Evolutionary conservation across 78 protist species (phyloP), one percentile per base, ranked within the genome.

Genomic region (Dictyostelium citrinum): DNA sequence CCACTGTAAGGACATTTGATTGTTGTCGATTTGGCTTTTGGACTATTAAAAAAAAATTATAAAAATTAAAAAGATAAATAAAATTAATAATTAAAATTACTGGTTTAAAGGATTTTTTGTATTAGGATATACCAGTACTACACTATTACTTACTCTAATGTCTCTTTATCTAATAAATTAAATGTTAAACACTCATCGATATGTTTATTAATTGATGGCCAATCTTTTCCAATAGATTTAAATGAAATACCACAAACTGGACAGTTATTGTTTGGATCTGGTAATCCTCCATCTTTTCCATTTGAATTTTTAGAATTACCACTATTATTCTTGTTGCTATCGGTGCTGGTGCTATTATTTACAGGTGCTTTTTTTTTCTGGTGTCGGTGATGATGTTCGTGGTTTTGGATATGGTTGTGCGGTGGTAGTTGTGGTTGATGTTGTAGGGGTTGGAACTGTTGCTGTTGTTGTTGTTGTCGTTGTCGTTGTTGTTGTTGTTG

Each of bases 161-260:
- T 70, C 39, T 88, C 93, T 45, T 76, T 88, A 68, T 88, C 93
- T 29, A 88, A 78, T 46, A 88, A 58, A 68, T 83, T 88, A 20
- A 78, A 33, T 3, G 93, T 88, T 67, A 88, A 78, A 78, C 93
- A 88, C 45, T 88, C 93, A 67, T 88, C 93, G 31, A 88, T 88
- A 78, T 88, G 93, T 39, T 64, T 46, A 88, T 88, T 88, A 24
- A 88, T 83, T 58, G 85, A 37, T 14, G 46, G 29, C 85, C 76
- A 78, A 67, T 88, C 93, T 27, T 78, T 78, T 61, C 93, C 93
- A 85, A 74, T 55, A 24, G 71, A 39, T 78, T 41, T 76, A 12
- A 88, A 35, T 24, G 93, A 67, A 35, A 88, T 61, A 16, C 84
- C 84, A 68, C 93, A 88, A 49, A 88, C 71, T 45, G 93, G 93